These are phyloP conservation scores for Calonectria honghensis DNA, from an alignment of 2,329 filamentous ascomycete genomes.

Conservation along the genomic window DNA sequence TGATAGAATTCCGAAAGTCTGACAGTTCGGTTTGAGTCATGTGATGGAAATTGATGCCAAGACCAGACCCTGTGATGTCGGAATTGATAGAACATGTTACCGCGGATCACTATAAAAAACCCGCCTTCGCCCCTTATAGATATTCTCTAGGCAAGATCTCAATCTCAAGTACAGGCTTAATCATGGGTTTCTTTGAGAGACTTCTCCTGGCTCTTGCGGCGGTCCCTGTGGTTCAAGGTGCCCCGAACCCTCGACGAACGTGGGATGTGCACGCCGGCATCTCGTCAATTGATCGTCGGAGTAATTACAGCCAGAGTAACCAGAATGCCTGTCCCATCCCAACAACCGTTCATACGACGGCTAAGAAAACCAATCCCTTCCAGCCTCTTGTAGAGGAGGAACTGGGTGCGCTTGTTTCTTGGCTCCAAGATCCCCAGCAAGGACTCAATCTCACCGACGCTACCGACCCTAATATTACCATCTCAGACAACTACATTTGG, in stretches of 20 bases:
- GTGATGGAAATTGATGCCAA: neutral
- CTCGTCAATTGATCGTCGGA: slow-evolving; percentile 11
- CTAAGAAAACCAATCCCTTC: slow-evolving; percentile 34
- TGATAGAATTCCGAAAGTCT: neutral
- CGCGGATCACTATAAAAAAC: slow-evolving; percentile 7
- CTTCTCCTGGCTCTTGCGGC: neutral
- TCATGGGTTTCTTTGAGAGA: neutral
- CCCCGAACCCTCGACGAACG: slow-evolving; percentile 5
- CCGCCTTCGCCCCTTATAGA: neutral
- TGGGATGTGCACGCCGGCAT: slow-evolving; percentile 33
- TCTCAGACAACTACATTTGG: slow-evolving; percentile 46
- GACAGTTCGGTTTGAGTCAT: slow-evolving; percentile 19
- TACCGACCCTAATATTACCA: slow-evolving; percentile 27
- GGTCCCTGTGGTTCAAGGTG: neutral
- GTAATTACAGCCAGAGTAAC: slow-evolving; percentile 13
- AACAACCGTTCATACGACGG: slow-evolving; percentile 21
- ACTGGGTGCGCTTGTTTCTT: slow-evolving; percentile 18
- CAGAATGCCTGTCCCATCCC: slow-evolving; percentile 26
- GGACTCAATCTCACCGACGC: slow-evolving; percentile 46
- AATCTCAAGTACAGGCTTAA: neutral
- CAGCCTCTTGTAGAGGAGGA: slow-evolving; percentile 27
- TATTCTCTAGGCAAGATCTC: neutral
- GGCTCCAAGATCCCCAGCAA: slow-evolving; percentile 27
- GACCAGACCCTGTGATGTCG: neutral
- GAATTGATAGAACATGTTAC: neutral